Percentiles rank a stretch among this genome's conserved stretches.
phyloP scores from a whole-genome alignment of 805 yeast genomes.

The Yamadazyma scolyti region DNA sequence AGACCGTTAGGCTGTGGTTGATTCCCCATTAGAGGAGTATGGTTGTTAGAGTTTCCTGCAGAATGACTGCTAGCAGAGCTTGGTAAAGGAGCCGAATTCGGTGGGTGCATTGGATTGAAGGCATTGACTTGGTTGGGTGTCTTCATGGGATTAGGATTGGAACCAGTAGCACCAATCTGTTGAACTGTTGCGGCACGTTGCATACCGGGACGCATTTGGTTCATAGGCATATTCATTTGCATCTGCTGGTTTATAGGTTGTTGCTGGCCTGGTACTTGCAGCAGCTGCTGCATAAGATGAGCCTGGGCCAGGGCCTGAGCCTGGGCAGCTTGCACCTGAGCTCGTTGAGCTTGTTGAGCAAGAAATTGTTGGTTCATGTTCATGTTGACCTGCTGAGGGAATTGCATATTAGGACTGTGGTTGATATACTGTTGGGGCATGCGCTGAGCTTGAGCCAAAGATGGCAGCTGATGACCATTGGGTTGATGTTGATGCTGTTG shows the following conservation, averaged over 20 bases:
- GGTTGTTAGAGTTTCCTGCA: slow-evolving; percentile 21
- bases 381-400: slow-evolving; percentile 6
- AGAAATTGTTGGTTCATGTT: slow-evolving; percentile 7
- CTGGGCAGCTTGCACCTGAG: slow-evolving; percentile 2
- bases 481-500: slow-evolving; percentile 5
- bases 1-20: slow-evolving; percentile 16
- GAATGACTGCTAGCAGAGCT: slow-evolving; percentile 8
- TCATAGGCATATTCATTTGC: too few species aligned
- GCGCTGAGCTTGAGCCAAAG: slow-evolving; percentile 3
- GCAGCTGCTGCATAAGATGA: too few species aligned
- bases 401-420: slow-evolving; percentile 11
- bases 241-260: too few species aligned
- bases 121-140: slow-evolving; percentile 8
- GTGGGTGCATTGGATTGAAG: slow-evolving; percentile 12
- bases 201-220: slow-evolving; percentile 14
- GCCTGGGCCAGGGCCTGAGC: slow-evolving; percentile 8
- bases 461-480: slow-evolving; percentile 2
- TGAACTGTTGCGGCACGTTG: slow-evolving; percentile 19
- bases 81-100: slow-evolving; percentile 22
- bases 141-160: slow-evolving; percentile 3
- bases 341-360: too few species aligned
- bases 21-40: slow-evolving; percentile 27
- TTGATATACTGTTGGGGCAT: slow-evolving; percentile 12
- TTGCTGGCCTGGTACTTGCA: too few species aligned
- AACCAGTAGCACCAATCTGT: slow-evolving; percentile 11